phyloP scores from a whole-genome alignment of 192 early-diverging fungal genomes.

The Dissophora globulifera region DNA sequence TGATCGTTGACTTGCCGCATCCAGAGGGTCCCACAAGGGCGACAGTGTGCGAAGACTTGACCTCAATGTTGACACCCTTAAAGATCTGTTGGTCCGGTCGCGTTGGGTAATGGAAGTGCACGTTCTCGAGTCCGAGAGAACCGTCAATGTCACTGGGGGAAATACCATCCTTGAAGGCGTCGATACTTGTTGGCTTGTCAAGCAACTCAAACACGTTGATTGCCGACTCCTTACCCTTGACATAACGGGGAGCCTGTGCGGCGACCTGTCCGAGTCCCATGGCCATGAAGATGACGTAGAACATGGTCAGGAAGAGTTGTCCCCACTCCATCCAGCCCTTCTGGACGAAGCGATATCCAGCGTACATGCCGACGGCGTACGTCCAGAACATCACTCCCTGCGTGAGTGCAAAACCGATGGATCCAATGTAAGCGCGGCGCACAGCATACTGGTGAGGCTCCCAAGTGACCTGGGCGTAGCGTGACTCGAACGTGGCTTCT shows the following conservation, averaged over 20 bases:
- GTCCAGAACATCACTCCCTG: conserved; percentile 66
- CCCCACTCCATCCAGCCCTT: conserved; percentile 12
- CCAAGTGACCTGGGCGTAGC: conserved; percentile 56
- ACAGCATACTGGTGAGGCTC: conserved; percentile 57
- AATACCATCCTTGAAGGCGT: conserved; percentile 63
- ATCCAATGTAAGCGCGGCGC: conserved; percentile 53
- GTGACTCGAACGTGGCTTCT: conserved; percentile 47
- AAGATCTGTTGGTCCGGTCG: conserved; percentile 66
- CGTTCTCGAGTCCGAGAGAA: conserved; percentile 61
- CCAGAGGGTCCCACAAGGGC: conserved; percentile 87
- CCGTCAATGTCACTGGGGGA: conserved; percentile 56
- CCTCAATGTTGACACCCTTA: conserved; percentile 60
- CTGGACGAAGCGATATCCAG: conserved; percentile 60
- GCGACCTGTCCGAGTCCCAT: conserved; percentile 71
- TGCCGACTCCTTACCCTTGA: conserved; percentile 74
- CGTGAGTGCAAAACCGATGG: conserved; percentile 62
- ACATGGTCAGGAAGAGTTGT: conserved; percentile 55
- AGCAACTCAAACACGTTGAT: conserved; percentile 76
- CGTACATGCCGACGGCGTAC: conserved; percentile 68
- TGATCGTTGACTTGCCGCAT: conserved; percentile 75
- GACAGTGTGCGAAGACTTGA: conserved; percentile 73
- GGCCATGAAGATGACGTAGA: conserved; percentile 70
- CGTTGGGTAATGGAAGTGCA: conserved; percentile 74
- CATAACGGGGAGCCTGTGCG: conserved; percentile 63
- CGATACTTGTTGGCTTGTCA: conserved; percentile 76